Evolutionary conservation across 2,329 filamentous ascomycete species (phyloP).

Genomic region (Geosmithia flava): DNA sequence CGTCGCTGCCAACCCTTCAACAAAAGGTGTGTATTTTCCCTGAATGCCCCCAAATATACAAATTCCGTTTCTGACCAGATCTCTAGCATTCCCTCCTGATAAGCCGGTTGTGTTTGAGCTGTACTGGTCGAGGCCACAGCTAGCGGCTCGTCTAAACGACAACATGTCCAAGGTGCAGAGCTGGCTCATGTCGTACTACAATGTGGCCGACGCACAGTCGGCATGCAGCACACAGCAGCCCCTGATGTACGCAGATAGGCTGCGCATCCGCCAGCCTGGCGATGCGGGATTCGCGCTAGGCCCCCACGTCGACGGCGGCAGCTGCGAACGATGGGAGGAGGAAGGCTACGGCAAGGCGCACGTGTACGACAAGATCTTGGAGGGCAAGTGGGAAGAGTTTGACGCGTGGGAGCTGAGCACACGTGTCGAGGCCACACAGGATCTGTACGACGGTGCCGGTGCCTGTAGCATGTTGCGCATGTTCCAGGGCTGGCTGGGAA

Average conservation of each 20-base stretch:
- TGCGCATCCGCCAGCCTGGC: slow-evolving; percentile 60
- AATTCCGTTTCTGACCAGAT: background rate
- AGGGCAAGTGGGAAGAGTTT: slow-evolving; percentile 66
- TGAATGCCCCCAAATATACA: background rate
- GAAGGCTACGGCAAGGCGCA: slow-evolving; percentile 46
- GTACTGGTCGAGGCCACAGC: slow-evolving; percentile 61
- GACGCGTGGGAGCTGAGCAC: slow-evolving; percentile 62
- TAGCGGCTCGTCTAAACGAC: slow-evolving; percentile 54
- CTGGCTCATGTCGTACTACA: slow-evolving; percentile 39
- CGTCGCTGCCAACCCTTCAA: slow-evolving; percentile 47
- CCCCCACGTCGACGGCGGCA: slow-evolving; percentile 63
- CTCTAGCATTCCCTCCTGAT: slow-evolving; percentile 42
- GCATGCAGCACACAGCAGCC: slow-evolving; percentile 3
- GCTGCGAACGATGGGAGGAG: slow-evolving; percentile 63
- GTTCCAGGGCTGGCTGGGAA: slow-evolving; percentile 65
- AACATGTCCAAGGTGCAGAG: slow-evolving; percentile 49
- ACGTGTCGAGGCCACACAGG: slow-evolving; percentile 49
- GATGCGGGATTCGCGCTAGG: slow-evolving; percentile 60
- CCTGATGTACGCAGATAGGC: slow-evolving; percentile 52
- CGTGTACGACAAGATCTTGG: slow-evolving; percentile 63
- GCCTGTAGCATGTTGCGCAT: slow-evolving; percentile 65
- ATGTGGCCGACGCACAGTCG: slow-evolving; percentile 1
- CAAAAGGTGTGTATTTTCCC: slow-evolving; percentile 27
- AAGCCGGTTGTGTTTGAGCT: slow-evolving; percentile 63
- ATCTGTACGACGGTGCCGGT: slow-evolving; percentile 62